Evolutionary conservation across 164 flowering plant genomes (phyloP).

Genomic region (Chimonanthus salicifolius): DNA sequence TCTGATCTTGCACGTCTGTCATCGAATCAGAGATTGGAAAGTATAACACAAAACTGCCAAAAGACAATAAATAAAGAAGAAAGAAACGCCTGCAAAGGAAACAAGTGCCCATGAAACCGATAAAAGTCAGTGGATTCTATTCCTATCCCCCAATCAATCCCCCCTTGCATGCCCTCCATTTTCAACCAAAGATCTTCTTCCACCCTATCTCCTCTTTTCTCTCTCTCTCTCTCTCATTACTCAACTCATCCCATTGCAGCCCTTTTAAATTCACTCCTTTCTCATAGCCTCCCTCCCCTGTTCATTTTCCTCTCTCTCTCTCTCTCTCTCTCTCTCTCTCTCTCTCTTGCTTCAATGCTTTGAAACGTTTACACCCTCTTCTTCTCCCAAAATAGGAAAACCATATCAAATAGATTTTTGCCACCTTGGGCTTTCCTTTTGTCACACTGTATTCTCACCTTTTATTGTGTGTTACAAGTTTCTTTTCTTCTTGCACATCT

Average conservation of each 20-base stretch:
- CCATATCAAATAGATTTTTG: no score
- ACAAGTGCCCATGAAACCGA: conserved; percentile 11
- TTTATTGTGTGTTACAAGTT: no score
- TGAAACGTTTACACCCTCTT: neutral
- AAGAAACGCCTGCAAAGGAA: conserved; percentile 6
- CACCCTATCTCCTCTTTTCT: neutral
- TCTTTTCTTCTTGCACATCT: no score
- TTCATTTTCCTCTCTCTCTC: neutral
- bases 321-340: neutral
- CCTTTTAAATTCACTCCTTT: neutral
- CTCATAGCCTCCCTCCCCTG: neutral
- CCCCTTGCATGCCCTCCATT: conserved; percentile 2
- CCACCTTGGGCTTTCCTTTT: no score
- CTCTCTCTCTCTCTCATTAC: neutral
- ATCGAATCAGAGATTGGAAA: neutral
- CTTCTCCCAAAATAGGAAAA: no score
- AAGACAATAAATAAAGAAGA: neutral
- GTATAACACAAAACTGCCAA: neutral
- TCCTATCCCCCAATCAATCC: conserved; percentile 6
- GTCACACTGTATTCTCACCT: no score
- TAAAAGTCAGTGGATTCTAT: conserved; percentile 7
- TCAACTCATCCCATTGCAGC: no score
- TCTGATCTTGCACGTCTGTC: neutral
- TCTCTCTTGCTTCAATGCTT: neutral
- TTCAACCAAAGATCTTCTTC: conserved; percentile 4